These are phyloP conservation scores for Zelopaecilomyces penicillatus DNA, from an alignment of 2,329 filamentous ascomycete species.

Conservation along the genomic window DNA sequence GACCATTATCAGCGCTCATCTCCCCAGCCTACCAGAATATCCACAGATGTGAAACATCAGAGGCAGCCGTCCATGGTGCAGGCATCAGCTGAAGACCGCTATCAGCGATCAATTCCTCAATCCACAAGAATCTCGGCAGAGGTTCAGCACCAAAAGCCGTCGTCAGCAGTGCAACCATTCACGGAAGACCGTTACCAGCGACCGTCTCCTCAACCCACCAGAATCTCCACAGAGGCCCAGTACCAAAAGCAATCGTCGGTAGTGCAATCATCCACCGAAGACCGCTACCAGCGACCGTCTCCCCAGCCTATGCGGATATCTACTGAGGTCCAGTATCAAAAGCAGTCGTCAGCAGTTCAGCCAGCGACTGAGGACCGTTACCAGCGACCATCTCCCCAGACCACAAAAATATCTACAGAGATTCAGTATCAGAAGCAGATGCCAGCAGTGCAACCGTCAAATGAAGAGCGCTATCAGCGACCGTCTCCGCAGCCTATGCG, in stretches of 20 bases:
- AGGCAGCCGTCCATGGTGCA: conserved; percentile 10
- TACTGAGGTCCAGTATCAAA: conserved; percentile 12
- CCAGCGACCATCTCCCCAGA: conserved; percentile 7
- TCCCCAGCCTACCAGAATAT: conserved; percentile 7
- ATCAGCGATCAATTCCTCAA: conserved; percentile 2
- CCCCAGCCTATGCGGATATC: conserved; percentile 10
- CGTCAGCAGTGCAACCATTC: conserved; percentile 10
- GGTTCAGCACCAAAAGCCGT: conserved; percentile 12
- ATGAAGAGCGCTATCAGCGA: conserved; percentile 6
- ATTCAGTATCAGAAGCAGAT: conserved; percentile 7
- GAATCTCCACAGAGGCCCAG: conserved; percentile 12
- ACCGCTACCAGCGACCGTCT: not conserved
- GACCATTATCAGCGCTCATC: conserved; percentile 6
- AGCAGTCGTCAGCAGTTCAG: conserved; percentile 6
- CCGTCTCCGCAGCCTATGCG: conserved; percentile 7
- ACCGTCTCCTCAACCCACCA: conserved; percentile 5
- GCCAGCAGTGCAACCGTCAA: conserved; percentile 1
- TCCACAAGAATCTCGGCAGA: conserved; percentile 9
- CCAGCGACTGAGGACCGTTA: conserved; percentile 12
- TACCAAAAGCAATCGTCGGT: conserved; percentile 8
- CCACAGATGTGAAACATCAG: conserved; percentile 12
- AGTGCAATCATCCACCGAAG: too few species aligned
- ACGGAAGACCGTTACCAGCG: conserved; percentile 6
- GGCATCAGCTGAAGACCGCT: conserved; percentile 11
- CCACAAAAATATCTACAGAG: not conserved